Base-by-base conservation (phyloP, 2,329 filamentous ascomycete species). In the Colletotrichum lentis region DNA sequence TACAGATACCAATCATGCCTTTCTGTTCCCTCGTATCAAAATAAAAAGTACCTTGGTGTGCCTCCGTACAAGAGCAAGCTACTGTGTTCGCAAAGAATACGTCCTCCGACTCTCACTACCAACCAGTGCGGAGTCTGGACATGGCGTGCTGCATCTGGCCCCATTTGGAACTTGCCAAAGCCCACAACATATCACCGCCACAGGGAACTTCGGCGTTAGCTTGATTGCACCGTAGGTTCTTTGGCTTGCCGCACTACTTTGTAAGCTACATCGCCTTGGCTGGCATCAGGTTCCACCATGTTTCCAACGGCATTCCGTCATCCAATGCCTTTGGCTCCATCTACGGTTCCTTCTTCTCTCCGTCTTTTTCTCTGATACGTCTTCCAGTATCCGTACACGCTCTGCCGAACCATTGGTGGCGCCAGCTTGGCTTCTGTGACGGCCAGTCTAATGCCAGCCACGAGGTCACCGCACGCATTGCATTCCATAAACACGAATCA, bases 91-190 rank as follows among this genome's bases (percentile, higher is more conserved):
- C 27, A 50, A 56, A 39, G 46, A 47, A 44, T 54, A 65, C 54
- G 41, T 43, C 61, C 22, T 65, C 55, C 52, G 43, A 55, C 49
- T 44, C 39, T 56, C 62, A 65, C 66, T 50, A 66, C 37, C 62
- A 52, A 65, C 41, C 41, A 60, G 52, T 56, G 52, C 54, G 53
- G 57, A 62, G 57, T 54, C 31, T 54, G 52, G 44, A 46, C 57
- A 54, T 55, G 52, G 63, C 50, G 50, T 27, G 50, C 60, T 67
- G 67, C 63, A 67, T 43, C 64, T 67, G 63, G 47, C 67, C 58
- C 53, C 63, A 67, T 69, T 67, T 24, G 63, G 67, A 69, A 63
- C 57, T 44, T 63, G n/a, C 56, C 57, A 54, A 54, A 62, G 47
- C 43, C 63, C 63, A 67, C 62, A 44, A 53, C 57, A 49, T 63